Evolutionary conservation across 257 asterid species (phyloP), one percentile per base, ranked within the genome.

Genomic region (Solanum raphanifolium): DNA sequence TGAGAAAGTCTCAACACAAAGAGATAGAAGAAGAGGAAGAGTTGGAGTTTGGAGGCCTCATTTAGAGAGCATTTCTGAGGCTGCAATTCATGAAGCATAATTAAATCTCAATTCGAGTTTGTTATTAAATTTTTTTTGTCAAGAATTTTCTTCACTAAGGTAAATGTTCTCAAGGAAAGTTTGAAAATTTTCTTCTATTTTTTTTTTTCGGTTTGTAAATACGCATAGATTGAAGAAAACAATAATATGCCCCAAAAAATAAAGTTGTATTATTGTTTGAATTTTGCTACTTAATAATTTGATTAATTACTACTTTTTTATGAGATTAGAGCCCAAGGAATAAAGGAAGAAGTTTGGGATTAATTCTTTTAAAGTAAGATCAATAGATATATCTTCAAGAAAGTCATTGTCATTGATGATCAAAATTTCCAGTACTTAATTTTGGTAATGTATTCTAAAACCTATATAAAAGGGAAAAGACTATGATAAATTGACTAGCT

Each of bases 21-120:
- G 92, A 86, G 98, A 96, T 89, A 96, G 95, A 72, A 91, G 99
- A 91, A 93, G 98, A 86, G 98, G 99, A 39, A 95, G 98, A 74
- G 91, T 90, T 76, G 92, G 96, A 13, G 93, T 94, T 1, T 96
- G 99, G 99, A 90, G 98, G 68, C 99, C 99, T 13, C 95, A 95
- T 86, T 88, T 96, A 32, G 95, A 94, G 89, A 96, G 98, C 89
- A 96, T 96, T 92, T 93, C 91, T 46, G 99, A 96, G 93, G 90
- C 95, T 58, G 90, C 93, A 82, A 82, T 4, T 69, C 62, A 82
- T 9, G 98, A 94, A 88, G 89, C 92, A 18, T 82, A 29, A 46
- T 31, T 79, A 89, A 36, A 83, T 88, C 82, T 88, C 46, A 73
- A 73, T 73, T 27, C 13, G 36, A 31, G 65, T 32, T 60, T 68